Evolutionary conservation across 139 green algal genomes (phyloP).

Genomic region (Chlorella vulgaris): DNA sequence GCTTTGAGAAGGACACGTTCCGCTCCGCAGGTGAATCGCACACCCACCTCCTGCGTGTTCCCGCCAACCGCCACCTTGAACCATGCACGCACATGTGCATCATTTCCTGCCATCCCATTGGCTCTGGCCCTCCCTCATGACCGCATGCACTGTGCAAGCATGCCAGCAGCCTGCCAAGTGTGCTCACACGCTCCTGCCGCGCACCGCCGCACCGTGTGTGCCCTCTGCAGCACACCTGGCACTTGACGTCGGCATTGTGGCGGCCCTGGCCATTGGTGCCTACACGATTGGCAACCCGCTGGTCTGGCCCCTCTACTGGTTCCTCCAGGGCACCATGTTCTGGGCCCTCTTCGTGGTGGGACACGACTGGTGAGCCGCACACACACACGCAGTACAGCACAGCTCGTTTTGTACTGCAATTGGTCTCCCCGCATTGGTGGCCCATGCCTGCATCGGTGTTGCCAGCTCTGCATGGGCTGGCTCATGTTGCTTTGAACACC

Average conservation of each 20-base stretch:
- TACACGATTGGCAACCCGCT: conserved; percentile 69
- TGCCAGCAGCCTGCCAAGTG: neutral
- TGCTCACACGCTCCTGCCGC: no score
- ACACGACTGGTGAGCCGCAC: conserved; percentile 88
- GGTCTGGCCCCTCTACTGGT: conserved; percentile 94
- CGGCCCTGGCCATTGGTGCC: conserved; percentile 76
- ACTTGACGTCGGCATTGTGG: conserved; percentile 86
- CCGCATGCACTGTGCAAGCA: neutral
- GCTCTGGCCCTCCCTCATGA: no score
- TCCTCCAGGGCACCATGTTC: conserved; percentile 96
- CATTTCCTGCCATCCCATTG: no score
- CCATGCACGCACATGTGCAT: no score
- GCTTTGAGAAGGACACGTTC: conserved; percentile 80
- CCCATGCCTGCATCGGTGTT: neutral
- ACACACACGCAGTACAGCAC: neutral
- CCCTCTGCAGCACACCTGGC: conserved; percentile 62
- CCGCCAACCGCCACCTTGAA: neutral
- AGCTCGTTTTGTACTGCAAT: no score
- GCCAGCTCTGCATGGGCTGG: neutral
- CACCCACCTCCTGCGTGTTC: neutral
- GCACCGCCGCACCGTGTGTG: neutral
- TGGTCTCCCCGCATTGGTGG: no score
- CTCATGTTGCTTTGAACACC: neutral
- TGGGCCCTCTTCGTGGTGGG: conserved; percentile 97
- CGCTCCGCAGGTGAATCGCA: conserved; percentile 57